Evolutionary conservation across 768 basidiomycete genomes (phyloP), one percentile per base, ranked within the genome.

Genomic region (Chalciporus sphaerocephalus): DNA sequence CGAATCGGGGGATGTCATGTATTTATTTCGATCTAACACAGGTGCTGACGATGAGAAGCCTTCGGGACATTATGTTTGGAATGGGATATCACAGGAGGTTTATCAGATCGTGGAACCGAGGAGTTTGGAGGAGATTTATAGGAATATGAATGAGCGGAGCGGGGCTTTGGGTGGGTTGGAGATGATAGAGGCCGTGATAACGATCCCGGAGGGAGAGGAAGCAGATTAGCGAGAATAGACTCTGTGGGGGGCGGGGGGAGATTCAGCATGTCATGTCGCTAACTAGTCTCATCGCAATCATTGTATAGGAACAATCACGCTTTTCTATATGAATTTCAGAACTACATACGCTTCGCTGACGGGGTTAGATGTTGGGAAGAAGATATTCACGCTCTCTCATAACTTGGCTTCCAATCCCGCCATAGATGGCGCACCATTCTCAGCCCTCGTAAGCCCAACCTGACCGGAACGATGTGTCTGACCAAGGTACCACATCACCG

Each of bases 401-500:
- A 32, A 32, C 30, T 32, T 32, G 30, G 30, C 30, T 5, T 32
- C 5, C 30, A 32, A n/a, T n/a, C 30, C n/a, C 15, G 5, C 13
- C 5, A 12, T 28, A 12, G 28, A 28, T 28, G 15, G 11, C 13
- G 13, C 30, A 32, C 7, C 30, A 32, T 32, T n/a, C 4, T 5
- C n/a, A 32, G 10, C 27, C 27, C 27, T 27, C 27, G 27, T 12
- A 11, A 12, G 27, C 10, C 27, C 27, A 27, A 9, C 27, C 27
- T n/a, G 30, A 32, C 30, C n/a, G 2, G 30, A 32, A 32, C 5
- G 30, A 24, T 48, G 44, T 4, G 48, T 41, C 42, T 25, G 48
- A 17, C 68, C 56, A 10, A 67, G 57, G 44, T 67, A 71, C 52
- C 58, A 65, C 22, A 59, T 24, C 9, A 65, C 47, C 0, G 69